A percentile compares a stretch with the other conserved stretches of the same genome.
Conservation (phyloP, 1,284 basidiomycete species). For the Irpex sp. region DNA sequence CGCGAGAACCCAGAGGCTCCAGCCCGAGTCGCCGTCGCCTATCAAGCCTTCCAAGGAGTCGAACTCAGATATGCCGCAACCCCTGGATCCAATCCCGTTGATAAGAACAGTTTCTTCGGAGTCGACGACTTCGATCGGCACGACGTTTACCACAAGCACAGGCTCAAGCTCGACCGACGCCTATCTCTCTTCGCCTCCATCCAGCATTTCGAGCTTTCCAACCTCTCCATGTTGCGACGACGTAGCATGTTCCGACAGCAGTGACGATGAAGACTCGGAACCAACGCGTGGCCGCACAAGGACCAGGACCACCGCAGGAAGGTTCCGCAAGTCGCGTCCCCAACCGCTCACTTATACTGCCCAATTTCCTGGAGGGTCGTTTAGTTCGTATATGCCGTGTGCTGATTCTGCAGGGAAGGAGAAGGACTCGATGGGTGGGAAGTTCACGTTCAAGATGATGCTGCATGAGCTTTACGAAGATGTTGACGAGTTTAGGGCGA, state of each 20-base stretch:
- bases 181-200: not conserved
- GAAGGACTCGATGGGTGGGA: not conserved
- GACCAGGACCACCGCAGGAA: not conserved
- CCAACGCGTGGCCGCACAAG: not conserved
- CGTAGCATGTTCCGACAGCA: not conserved
- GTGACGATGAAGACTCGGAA: not conserved
- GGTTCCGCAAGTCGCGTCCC: not conserved
- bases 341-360: not conserved
- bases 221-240: not conserved
- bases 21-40: not conserved
- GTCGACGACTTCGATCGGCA: not conserved
- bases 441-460: conserved; percentile 1
- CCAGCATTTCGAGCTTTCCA: not conserved
- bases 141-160: not conserved
- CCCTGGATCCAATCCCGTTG: not conserved
- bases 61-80: not conserved
- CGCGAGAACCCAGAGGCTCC: too few species aligned
- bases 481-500: not conserved
- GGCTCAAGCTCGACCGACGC: not conserved
- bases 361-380: not conserved
- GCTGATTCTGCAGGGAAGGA: not conserved
- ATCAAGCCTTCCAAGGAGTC: not conserved
- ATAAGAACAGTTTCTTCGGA: not conserved
- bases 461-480: not conserved
- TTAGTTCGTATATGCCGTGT: not conserved